These are phyloP conservation scores for Corchorus capsularis DNA, from an alignment of 345 rosid genomes.

Conservation along the genomic window DNA sequence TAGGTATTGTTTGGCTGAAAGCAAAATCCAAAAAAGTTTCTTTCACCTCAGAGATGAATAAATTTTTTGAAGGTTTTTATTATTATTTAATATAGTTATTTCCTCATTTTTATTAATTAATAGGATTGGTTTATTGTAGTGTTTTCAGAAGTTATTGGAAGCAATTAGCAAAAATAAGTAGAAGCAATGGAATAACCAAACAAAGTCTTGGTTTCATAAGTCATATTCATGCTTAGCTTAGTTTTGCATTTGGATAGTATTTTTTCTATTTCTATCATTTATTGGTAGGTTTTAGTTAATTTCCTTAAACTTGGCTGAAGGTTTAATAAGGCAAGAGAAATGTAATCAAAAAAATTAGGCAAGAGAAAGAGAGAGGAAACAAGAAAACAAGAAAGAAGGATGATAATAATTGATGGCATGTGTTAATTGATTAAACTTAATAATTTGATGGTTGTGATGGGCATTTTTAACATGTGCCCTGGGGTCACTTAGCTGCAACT, in stretches of 20 bases:
- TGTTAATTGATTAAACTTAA: neutral
- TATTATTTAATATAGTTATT: neutral
- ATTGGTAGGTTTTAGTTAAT: neutral
- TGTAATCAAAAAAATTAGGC: neutral
- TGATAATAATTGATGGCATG: constrained; percentile 12
- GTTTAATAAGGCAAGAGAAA: neutral
- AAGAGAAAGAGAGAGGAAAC: constrained; percentile 3
- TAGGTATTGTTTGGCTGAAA: neutral
- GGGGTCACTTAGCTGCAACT: constrained; percentile 12
- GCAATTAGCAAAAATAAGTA: neutral
- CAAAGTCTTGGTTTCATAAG: neutral
- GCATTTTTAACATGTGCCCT: constrained; percentile 18
- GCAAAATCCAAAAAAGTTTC: neutral
- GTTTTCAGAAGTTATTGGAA: neutral
- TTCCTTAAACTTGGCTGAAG: constrained; percentile 7
- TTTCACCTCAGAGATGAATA: neutral
- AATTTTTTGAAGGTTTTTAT: neutral
- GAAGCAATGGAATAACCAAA: neutral
- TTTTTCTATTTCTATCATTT: neutral
- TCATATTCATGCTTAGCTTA: constrained; percentile 11
- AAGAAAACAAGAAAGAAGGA: constrained; percentile 9
- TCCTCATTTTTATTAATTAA: neutral
- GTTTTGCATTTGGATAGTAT: neutral
- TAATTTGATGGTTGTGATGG: constrained; percentile 10
- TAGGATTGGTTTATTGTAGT: neutral